Evolutionary conservation across 441 rosid species (phyloP), one percentile per base, ranked within the genome.

Genomic region (Lagerstroemia fauriei): DNA sequence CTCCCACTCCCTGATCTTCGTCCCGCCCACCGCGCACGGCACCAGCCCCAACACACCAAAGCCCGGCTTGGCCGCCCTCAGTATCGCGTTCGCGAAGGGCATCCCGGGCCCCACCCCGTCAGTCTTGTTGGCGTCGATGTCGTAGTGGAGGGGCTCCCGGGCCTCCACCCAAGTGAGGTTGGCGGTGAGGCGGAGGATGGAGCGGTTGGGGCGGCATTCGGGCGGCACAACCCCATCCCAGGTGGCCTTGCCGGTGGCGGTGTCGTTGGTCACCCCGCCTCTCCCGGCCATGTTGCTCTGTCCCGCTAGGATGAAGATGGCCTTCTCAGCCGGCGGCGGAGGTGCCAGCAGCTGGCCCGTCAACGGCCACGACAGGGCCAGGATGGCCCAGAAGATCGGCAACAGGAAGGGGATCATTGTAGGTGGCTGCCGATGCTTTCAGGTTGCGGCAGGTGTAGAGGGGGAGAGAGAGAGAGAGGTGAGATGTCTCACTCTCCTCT

Each of bases 251-350:
- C 89, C 90, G 24, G 88, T 88, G 70, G 80, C 68, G 69, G 91
- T 87, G 87, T 87, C 70, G 86, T 88, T 89, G 83, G 80, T 24
- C 1, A 93, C 91, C 38, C 98, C 97, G 14, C 98, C 98, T 4
- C 97, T 92, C 53, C 98, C 98, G n/a, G 95, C 98, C 97, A 95
- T 95, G 91, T 95, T 95, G 91, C 98, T 95, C 83, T 95, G 98
- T 24, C 98, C 96, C 48, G 96, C 97, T 11, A 95, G 85, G 80
- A 95, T 86, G 78, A 93, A 88, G 41, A 95, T 78, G 82, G 56
- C 44, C 31, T 73, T 46, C 47, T 44, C 29, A 16, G 47, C n/a
- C 48, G 48, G 31, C 17, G 69, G 32, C 7, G n/a, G n/a, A n/a
- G 46, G 73, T 29, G 22, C 17, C 22, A 5, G 72, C 9, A 29